Evolutionary conservation across 2,329 filamentous ascomycete species (phyloP), one percentile per base, ranked within the genome.

Genomic region (Sporothrix curviconia): DNA sequence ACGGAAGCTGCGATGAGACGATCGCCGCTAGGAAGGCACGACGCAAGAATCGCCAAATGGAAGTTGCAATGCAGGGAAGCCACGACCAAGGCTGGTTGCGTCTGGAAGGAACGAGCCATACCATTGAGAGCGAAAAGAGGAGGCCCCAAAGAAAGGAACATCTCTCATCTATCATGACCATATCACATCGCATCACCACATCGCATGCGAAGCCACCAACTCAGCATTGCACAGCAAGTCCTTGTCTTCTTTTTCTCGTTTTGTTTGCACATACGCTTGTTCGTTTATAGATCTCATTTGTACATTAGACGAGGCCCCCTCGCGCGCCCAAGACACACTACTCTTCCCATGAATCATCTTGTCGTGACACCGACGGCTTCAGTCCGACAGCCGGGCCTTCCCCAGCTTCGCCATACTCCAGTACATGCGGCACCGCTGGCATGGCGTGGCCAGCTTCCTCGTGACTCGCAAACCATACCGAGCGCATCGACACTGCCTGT

Each of bases 241-340:
- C 5, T 39, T 40, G 49, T 15, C 28, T 19, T 25, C 22, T 37
- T 30, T 12, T 25, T 37, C 34, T 25, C 28, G 24, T 8, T 11
- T 15, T 22, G n/a, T 2, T 40, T n/a, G 36, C 49, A 52, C 34
- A 52, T n/a, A 43, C 28, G 36, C 19, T 17, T 24, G 14, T 6
- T 7, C 25, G 36, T 39, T 49, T 39, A 51, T 57, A 57, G 55
- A 57, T 51, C 30, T 51, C 36, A 42, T 47, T 39, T 55, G 53
- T 47, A 55, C 42, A 55, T 55, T n/a, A 55, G 30, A 55, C 32
- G 22, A 37, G 30, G 40, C 40, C 19, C 7, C 17, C 43, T 50
- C 3, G 19, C 36, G 24, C 37, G 17, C 37, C 25, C 17, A 58
- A 37, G 12, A 49, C 25, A 54, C 22, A 58, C 43, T 32, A 40